Evolutionary conservation across 1,284 basidiomycete genomes (phyloP), one percentile per base, ranked within the genome.

Genomic region (Cutaneotrichosporon daszewskae): DNA sequence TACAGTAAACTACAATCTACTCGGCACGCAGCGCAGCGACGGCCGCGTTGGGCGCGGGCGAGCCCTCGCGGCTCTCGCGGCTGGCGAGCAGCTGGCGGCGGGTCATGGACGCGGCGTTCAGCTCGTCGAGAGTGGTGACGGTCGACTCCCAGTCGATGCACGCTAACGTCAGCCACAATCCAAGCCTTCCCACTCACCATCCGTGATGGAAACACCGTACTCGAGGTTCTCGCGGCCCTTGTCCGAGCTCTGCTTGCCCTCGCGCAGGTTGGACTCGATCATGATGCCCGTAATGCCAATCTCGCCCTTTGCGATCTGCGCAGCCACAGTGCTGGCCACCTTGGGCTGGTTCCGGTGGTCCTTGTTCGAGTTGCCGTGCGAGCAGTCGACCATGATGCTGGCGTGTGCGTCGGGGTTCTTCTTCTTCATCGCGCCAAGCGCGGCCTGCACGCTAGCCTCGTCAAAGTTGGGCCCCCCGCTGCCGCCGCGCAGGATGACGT

Each of bases 401-500:
- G 73, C 63, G 44, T 61, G 57, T 32, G 43, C 44, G 29, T 71
- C 63, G 28, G 70, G 64, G 47, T 74, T 72, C 56, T 76, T 86
- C 69, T 86, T 85, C 49, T 76, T 72, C 56, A 97, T 85, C 23
- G 79, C 73, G 26, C 74, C 74, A 2, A 80, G 75, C 6, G 87
- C 88, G 28, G 78, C 78, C 56, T 81, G 76, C 56, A 95, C 86
- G 65, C 84, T 76, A 59, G 88, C 83, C 13, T 77, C 35, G 27
- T 58, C 61, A 40, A 39, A 41, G 75, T 96, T 96, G 34, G 91
- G 87, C 10, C 92, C 92, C 41, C 78, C 79, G 36, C 81, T 84
- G 10, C 89, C 89, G 18, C 92, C 92, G 45, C 91, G 84, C 36
- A 96, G 81, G 66, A 96, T 95, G 60, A 95, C 83, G 66, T 96